phyloP scores from a whole-genome alignment of 2,329 filamentous ascomycete genomes.

The Nothomitra cinnamomea region DNA sequence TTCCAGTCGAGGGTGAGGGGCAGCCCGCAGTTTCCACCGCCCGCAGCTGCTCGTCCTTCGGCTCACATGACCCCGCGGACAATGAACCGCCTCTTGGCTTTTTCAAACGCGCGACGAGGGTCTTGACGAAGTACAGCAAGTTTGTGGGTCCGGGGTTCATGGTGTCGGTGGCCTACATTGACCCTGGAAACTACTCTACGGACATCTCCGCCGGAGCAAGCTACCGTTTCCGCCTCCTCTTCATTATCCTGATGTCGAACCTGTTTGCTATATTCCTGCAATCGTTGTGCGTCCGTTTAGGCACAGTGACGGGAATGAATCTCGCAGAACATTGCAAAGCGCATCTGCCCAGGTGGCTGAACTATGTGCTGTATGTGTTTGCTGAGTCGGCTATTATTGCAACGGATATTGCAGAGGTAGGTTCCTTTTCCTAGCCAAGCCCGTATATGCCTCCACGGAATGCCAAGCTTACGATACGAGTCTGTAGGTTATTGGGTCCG shows the following conservation, averaged over 20 bases:
- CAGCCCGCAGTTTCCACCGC: neutral
- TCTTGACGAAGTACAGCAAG: conserved; percentile 3
- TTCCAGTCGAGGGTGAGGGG: neutral
- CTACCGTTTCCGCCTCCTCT: conserved; percentile 48
- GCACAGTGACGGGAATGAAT: conserved; percentile 31
- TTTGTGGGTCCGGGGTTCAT: conserved; percentile 7
- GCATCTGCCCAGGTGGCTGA: conserved; percentile 35
- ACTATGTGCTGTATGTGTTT: conserved; percentile 34
- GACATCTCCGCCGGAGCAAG: conserved; percentile 51
- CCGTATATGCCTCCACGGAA: neutral
- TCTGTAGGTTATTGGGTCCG: conserved; percentile 46
- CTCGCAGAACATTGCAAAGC: conserved; percentile 31
- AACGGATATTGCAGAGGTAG: conserved; percentile 38
- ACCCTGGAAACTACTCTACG: conserved; percentile 52
- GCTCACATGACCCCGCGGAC: neutral
- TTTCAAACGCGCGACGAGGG: neutral
- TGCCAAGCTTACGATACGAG: neutral
- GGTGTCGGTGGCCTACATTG: conserved; percentile 36
- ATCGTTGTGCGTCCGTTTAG: conserved; percentile 44
- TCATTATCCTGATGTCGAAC: conserved; percentile 52
- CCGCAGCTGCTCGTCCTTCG: neutral
- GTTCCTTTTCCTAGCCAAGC: neutral
- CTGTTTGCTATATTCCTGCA: conserved; percentile 56
- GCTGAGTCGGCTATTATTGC: conserved; percentile 40
- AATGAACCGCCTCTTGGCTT: neutral